Evolutionary conservation across 306 rosid species (phyloP).

Genomic region (Malus asiatica): DNA sequence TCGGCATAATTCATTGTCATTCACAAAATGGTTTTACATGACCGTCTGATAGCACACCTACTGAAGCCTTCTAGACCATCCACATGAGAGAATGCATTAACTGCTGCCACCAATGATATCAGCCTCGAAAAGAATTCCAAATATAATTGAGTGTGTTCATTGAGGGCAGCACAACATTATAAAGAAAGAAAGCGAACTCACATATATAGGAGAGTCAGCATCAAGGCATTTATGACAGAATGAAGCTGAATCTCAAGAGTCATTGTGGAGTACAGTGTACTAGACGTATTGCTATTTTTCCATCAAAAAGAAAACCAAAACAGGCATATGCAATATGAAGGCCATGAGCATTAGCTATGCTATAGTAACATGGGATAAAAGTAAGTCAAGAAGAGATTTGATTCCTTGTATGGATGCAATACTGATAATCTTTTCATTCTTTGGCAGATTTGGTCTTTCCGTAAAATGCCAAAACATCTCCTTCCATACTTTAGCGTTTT

Average conservation of each 20-base stretch:
- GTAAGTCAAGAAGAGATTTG: too few species aligned
- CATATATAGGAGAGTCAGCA: conserved; percentile 87
- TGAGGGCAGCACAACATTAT: conserved; percentile 2
- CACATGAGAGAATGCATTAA: conserved; percentile 68
- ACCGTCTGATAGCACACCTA: conserved; percentile 45
- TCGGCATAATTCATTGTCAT: too few species aligned
- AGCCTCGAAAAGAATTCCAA: conserved; percentile 49
- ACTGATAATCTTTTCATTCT: background rate
- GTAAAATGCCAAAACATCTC: background rate
- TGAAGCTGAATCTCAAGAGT: conserved; percentile 47
- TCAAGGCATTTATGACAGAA: conserved; percentile 81
- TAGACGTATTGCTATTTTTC: too few species aligned
- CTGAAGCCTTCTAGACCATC: conserved; percentile 49
- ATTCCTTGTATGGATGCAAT: background rate
- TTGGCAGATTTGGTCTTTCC: background rate
- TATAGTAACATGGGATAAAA: too few species aligned
- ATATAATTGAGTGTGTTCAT: conserved; percentile 8
- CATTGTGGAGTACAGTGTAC: too few species aligned
- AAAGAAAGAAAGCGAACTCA: conserved; percentile 29
- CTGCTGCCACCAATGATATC: conserved; percentile 71
- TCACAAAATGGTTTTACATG: too few species aligned
- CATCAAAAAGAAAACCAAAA: too few species aligned
- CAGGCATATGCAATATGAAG: too few species aligned
- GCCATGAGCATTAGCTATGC: too few species aligned
- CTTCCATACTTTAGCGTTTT: background rate